Conservation (phyloP, 2,329 filamentous ascomycete genomes). For the Plenodomus tracheiphilus region DNA sequence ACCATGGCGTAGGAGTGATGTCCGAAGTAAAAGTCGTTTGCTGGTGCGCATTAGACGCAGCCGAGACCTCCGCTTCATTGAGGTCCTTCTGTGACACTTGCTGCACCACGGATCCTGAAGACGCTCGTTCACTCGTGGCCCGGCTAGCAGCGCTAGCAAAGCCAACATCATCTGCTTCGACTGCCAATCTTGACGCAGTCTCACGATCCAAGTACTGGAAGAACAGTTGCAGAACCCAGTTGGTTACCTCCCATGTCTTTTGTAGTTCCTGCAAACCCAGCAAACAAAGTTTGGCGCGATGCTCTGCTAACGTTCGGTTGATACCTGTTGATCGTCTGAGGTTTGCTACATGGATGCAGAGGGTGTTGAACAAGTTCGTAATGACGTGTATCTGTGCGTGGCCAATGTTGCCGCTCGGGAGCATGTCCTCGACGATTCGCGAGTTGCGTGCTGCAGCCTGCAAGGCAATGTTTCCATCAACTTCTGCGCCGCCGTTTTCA, state of each 20-base stretch:
- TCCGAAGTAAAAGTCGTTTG: slow-evolving; percentile 5
- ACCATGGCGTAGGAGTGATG: slow-evolving; percentile 24
- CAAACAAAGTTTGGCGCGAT: slow-evolving; percentile 54
- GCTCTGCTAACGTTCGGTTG: slow-evolving; percentile 51
- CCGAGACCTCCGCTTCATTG: slow-evolving; percentile 6
- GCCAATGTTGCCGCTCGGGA: slow-evolving; percentile 49
- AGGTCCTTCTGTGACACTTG: slow-evolving; percentile 7
- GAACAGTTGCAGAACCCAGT: slow-evolving; percentile 55
- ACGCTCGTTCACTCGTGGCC: slow-evolving; percentile 4
- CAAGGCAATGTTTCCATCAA: slow-evolving; percentile 47
- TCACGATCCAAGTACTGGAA: slow-evolving; percentile 53
- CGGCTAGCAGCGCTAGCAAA: slow-evolving; percentile 14
- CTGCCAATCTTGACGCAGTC: slow-evolving; percentile 46
- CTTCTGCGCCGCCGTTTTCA: slow-evolving; percentile 35
- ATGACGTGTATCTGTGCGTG: slow-evolving; percentile 54
- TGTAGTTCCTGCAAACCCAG: slow-evolving; percentile 54
- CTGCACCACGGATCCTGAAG: slow-evolving; percentile 5
- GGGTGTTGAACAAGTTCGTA: slow-evolving; percentile 53
- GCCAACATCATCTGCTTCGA: slow-evolving; percentile 30
- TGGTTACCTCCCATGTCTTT: slow-evolving; percentile 55
- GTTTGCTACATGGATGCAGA: slow-evolving; percentile 54
- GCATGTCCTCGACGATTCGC: slow-evolving; percentile 54
- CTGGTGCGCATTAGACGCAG: slow-evolving; percentile 7
- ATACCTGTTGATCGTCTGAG: slow-evolving; percentile 45
- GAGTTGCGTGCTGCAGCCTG: slow-evolving; percentile 53